phyloP scores from a whole-genome alignment of 2,329 filamentous ascomycete genomes.

The Botrytis byssoidea region DNA sequence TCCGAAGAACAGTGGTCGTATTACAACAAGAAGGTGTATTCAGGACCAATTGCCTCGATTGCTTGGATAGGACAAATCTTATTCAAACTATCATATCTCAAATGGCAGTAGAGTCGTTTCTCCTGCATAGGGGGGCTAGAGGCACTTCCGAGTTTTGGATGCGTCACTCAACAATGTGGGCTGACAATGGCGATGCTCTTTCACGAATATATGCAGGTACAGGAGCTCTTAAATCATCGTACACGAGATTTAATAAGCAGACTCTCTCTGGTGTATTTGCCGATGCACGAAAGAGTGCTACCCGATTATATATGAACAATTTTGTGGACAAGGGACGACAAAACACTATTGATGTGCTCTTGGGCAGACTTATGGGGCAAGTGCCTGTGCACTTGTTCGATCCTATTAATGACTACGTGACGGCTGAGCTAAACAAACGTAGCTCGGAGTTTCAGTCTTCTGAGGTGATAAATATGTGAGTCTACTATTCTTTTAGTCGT shows the following conservation, averaged over 20 bases:
- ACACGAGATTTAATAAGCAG: conserved; percentile 93
- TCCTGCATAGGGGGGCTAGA: conserved; percentile 67
- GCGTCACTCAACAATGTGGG: conserved; percentile 90
- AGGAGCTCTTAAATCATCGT: conserved; percentile 91
- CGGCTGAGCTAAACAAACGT: conserved; percentile 67
- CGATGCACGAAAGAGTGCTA: conserved; percentile 93
- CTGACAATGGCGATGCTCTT: conserved; percentile 91
- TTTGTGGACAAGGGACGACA: conserved; percentile 92
- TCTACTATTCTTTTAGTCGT: background rate
- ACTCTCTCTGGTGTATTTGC: conserved; percentile 88
- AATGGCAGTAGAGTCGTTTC: conserved; percentile 84
- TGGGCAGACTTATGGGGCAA: conserved; percentile 83
- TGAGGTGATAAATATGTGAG: conserved; percentile 66
- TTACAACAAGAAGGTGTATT: conserved; percentile 95
- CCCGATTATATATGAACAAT: conserved; percentile 94
- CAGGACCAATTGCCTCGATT: conserved; percentile 93
- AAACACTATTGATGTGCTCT: conserved; percentile 89
- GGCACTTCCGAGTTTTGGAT: conserved; percentile 84
- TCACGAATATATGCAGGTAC: conserved; percentile 97
- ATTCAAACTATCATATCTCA: conserved; percentile 95
- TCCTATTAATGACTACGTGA: conserved; percentile 89
- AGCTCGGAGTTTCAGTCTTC: conserved; percentile 72
- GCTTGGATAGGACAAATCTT: conserved; percentile 90
- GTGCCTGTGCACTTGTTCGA: conserved; percentile 81
- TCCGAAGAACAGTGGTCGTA: conserved; percentile 58